Percentiles rank a stretch among this genome's conserved stretches.
Evolutionary conservation across 441 rosid species (phyloP).

Genomic region (Capsella rubella): DNA sequence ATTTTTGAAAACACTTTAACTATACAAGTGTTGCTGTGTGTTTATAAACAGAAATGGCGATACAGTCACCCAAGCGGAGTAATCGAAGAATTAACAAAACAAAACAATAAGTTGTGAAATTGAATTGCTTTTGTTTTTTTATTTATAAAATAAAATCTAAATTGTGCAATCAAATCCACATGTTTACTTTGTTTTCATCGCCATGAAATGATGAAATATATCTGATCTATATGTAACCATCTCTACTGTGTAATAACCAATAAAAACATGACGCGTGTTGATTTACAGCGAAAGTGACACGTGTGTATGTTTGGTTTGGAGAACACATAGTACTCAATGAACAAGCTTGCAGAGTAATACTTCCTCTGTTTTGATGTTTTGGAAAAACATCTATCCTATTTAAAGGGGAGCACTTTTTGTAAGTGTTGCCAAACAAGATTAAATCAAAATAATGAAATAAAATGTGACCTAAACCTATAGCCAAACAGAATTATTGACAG

Average conservation of each 20-base stretch:
- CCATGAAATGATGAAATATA: neutral
- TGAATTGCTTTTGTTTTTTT: neutral
- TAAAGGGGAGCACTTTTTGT: no score
- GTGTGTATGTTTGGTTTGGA: neutral
- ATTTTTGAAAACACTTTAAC: no score
- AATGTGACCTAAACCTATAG: no score
- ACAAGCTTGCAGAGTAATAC: neutral
- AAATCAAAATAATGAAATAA: no score
- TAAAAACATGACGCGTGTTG: neutral
- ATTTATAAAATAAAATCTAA: no score
- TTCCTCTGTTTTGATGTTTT: no score
- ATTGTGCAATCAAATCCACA: conserved; percentile 33
- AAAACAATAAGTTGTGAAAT: neutral
- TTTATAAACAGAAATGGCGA: conserved; percentile 26
- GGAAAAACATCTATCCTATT: no score
- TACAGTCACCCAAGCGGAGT: conserved; percentile 35
- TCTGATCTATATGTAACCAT: neutral
- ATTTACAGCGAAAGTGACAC: neutral
- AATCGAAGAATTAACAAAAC: conserved; percentile 25
- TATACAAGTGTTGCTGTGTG: neutral
- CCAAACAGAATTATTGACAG: no score
- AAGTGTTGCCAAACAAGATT: no score
- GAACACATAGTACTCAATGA: neutral
- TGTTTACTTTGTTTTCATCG: conserved; percentile 41
- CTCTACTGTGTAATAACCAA: neutral